Evolutionary conservation across 1,284 basidiomycete species (phyloP).

Genomic region (Apiotrichum gracile): DNA sequence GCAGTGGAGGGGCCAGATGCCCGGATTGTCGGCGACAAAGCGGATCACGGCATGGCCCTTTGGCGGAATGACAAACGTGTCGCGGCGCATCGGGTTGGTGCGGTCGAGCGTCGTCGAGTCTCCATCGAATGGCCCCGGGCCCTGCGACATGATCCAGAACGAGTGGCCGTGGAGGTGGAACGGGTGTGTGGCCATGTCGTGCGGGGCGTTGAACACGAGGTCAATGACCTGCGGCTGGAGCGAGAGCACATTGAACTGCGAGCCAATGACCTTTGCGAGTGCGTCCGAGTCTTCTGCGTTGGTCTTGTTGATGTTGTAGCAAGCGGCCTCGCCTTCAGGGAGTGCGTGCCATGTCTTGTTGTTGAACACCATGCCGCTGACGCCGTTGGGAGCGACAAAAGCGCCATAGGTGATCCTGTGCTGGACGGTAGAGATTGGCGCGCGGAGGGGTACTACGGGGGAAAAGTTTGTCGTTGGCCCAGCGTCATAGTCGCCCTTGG

Average conservation of each 20-base stretch:
- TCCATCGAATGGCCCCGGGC: slow-evolving; percentile 32
- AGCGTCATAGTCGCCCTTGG: background rate
- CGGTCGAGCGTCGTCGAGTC: background rate
- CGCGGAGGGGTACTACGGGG: slow-evolving; percentile 1
- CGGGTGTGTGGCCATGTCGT: slow-evolving; percentile 37
- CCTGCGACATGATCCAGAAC: slow-evolving; percentile 33
- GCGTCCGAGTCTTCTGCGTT: background rate
- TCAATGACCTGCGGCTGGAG: slow-evolving; percentile 1
- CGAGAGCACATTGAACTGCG: no score
- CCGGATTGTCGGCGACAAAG: no score
- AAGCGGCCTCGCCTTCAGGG: slow-evolving; percentile 1
- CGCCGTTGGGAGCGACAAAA: background rate
- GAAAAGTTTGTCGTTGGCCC: background rate
- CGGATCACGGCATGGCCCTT: no score
- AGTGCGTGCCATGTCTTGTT: slow-evolving; percentile 8
- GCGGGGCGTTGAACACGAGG: slow-evolving; percentile 33
- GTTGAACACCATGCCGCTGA: slow-evolving; percentile 13
- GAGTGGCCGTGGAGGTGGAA: slow-evolving; percentile 34
- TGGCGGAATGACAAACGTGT: slow-evolving; percentile 35
- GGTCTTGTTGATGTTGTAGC: background rate
- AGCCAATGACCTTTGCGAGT: background rate
- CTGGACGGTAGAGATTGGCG: slow-evolving; percentile 1
- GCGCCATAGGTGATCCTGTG: slow-evolving; percentile 8
- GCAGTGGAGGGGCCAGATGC: no score
- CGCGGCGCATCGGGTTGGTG: slow-evolving; percentile 43